phyloP scores from a whole-genome alignment of 2,329 filamentous ascomycete genomes.

The Xylaria sp. region DNA sequence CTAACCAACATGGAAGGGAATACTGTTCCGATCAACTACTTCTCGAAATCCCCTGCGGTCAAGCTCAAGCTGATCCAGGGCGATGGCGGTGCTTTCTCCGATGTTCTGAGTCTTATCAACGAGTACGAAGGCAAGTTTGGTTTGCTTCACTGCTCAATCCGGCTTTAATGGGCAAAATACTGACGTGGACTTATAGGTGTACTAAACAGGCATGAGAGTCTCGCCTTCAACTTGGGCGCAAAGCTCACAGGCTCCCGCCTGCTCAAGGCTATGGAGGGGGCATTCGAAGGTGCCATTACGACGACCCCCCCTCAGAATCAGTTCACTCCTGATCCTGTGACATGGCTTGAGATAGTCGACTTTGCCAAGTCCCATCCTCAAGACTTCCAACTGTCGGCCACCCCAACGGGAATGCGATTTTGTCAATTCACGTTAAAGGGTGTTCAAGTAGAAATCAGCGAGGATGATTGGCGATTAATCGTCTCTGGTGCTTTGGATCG shows the following conservation, averaged over 20 bases:
- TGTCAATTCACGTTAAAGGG: slow-evolving; percentile 82
- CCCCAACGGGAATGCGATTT: slow-evolving; percentile 61
- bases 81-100: slow-evolving; percentile 62
- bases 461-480: slow-evolving; percentile 83
- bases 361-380: slow-evolving; percentile 75
- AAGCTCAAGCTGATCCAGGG: slow-evolving; percentile 49
- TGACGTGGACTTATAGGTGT: slow-evolving; percentile 48
- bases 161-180: slow-evolving; percentile 1
- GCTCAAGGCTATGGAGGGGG: slow-evolving; percentile 77
- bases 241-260: slow-evolving; percentile 76
- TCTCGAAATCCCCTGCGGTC: slow-evolving; percentile 40
- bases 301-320: slow-evolving; percentile 49
- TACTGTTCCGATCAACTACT: slow-evolving; percentile 47
- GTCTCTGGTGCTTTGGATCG: slow-evolving; percentile 77
- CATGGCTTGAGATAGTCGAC: slow-evolving; percentile 80
- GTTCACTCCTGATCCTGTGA: slow-evolving; percentile 52
- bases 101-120: slow-evolving; percentile 65
- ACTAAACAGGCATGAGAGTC: slow-evolving; percentile 76
- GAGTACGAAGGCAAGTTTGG: slow-evolving; percentile 63
- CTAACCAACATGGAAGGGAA: slow-evolving; percentile 31
- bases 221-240: slow-evolving; percentile 79
- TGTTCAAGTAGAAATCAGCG: slow-evolving; percentile 74
- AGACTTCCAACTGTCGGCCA: slow-evolving; percentile 68
- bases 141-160: neutral
- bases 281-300: slow-evolving; percentile 75